phyloP scores from a whole-genome alignment of 2,329 filamentous ascomycete species.

The Helminthosporium solani region DNA sequence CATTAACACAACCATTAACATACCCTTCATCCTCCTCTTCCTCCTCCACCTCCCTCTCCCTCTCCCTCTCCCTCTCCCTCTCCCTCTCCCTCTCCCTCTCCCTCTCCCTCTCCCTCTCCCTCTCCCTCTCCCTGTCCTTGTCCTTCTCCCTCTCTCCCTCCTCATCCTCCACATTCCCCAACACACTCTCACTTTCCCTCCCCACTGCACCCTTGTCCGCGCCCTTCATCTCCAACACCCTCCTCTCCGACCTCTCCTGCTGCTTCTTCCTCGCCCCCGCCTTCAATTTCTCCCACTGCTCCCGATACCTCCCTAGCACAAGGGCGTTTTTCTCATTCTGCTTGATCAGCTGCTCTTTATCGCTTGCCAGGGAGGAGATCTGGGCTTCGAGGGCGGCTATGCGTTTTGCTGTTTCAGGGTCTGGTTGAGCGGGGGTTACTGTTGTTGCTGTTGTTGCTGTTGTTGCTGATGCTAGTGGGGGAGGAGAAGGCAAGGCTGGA shows the following conservation, averaged over 20 bases:
- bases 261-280: constrained; percentile 55
- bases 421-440: constrained; percentile 2
- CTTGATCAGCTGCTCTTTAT: constrained; percentile 62
- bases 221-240: constrained; percentile 12
- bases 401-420: constrained; percentile 18
- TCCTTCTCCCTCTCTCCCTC: constrained; percentile 13
- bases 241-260: constrained; percentile 27
- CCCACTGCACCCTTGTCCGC: constrained; percentile 23
- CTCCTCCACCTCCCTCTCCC: no score
- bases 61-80: no score
- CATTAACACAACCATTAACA: no score
- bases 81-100: no score
- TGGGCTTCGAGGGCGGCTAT: constrained; percentile 27
- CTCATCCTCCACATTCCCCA: constrained; percentile 8
- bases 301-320: constrained; percentile 58
- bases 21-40: no score
- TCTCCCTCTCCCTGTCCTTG: neutral
- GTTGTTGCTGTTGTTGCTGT: constrained; percentile 9
- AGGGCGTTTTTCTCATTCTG: constrained; percentile 62
- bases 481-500: constrained; percentile 19
- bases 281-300: constrained; percentile 69
- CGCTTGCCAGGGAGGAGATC: constrained; percentile 53
- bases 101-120: no score
- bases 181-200: constrained; percentile 19
- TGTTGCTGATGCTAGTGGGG: neutral